phyloP scores from a whole-genome alignment of 1,284 basidiomycete species.

The Moniliophthora roreri region DNA sequence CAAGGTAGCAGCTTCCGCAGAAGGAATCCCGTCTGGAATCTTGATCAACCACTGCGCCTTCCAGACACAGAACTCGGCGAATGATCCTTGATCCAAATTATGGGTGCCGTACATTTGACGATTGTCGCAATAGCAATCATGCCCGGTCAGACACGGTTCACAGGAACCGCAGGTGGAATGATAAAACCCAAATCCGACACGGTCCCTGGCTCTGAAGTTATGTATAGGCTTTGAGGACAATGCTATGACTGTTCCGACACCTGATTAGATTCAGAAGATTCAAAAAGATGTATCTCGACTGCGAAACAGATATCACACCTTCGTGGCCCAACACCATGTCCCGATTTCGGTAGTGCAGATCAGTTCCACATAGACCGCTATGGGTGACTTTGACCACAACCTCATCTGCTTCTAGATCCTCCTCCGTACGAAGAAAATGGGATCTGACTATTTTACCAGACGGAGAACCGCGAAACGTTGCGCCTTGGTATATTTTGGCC shows the following conservation, averaged over 20 bases:
- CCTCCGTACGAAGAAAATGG: not conserved
- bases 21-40: constrained; percentile 55
- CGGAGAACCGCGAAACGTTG: not conserved
- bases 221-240: constrained; percentile 39
- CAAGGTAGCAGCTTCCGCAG: constrained; percentile 45
- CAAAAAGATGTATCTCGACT: no score
- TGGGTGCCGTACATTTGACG: constrained; percentile 44
- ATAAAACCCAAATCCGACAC: constrained; percentile 14
- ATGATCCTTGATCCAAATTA: constrained; percentile 51
- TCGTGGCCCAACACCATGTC: constrained; percentile 45
- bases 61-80: constrained; percentile 58
- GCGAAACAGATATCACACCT: constrained; percentile 26
- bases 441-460: constrained; percentile 4
- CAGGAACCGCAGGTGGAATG: constrained; percentile 12
- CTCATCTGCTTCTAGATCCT: constrained; percentile 21
- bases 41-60: constrained; percentile 64
- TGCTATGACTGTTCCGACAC: constrained; percentile 44
- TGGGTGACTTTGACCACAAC: constrained; percentile 38
- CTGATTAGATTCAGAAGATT: not conserved
- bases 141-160: constrained; percentile 25
- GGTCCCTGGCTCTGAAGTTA: constrained; percentile 37
- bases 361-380: constrained; percentile 44
- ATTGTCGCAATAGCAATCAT: constrained; percentile 40
- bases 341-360: constrained; percentile 30
- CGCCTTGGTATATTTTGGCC: no score